Evolutionary conservation across 495 filamentous ascomycete genomes (phyloP), one percentile per base, ranked within the genome.

Genomic region (Annulohypoxylon moriforme): DNA sequence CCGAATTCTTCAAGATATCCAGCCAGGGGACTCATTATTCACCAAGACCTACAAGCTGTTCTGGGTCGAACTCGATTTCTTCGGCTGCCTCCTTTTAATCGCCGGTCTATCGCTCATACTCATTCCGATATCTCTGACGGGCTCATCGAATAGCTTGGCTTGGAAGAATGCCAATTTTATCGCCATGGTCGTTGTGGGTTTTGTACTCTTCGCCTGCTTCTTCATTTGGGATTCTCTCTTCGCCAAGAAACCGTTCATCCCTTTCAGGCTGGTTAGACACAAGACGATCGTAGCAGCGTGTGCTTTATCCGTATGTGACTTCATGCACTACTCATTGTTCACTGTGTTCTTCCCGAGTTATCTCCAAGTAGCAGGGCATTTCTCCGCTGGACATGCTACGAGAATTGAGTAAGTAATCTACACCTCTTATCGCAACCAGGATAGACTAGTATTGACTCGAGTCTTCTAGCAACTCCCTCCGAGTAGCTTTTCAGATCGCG

Each of bases 341-440:
- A 53, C 49, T 0, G 24, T 53, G 14, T 53, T 53, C 4, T 53
- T 53, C 46, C 46, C 46, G 20, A 50, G 46, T 50, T 53, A 53
- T n/a, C 25, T 53, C 11, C 49, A 53, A 31, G 46, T 50, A 25
- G 46, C 46, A n/a, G 46, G 16, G 20, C 46, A 50, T 25, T 27
- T 50, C 11, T 50, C 46, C 11, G 16, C 46, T 50, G 20, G 46
- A 4, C 46, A 50, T 27, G 46, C 46, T 25, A 50, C 46, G 13
- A 50, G 46, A 14, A 27, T 25, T 25, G 46, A 50, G 46, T 50
- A 40, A 40, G 36, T n/a, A 13, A 40, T 2, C 33, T 13, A 40
- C 10, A 1, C 36, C 4, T 16, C 4, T 40, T 1, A 40, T 40
- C 11, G 4, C 4, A 16, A 40, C 14, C 13, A 4, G 4, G 4